A percentile compares a stretch with the other conserved stretches of the same genome.
phyloP scores from a whole-genome alignment of 1,284 basidiomycete genomes.

The Ceratobasidium sp. region DNA sequence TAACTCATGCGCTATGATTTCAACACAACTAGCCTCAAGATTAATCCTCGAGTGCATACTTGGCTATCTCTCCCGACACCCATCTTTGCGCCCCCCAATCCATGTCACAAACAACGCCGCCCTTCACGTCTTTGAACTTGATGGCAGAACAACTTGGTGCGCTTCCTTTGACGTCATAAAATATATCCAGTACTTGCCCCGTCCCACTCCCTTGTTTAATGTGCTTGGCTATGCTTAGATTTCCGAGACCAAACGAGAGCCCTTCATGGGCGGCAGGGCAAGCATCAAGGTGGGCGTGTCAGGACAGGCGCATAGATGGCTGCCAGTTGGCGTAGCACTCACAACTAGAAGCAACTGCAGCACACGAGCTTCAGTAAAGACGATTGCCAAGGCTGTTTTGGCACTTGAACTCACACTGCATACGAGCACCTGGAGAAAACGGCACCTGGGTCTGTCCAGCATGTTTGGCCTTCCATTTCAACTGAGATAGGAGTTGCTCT shows the following conservation, averaged over 20 bases:
- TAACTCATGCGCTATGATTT: no score
- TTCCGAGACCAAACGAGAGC: slow-evolving; percentile 27
- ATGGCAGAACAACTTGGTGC: slow-evolving; percentile 14
- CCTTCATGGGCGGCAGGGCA: no score
- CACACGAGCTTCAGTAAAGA: background rate
- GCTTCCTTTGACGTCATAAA: slow-evolving; percentile 8
- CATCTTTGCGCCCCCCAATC: slow-evolving; percentile 16
- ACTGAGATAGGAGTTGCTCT: slow-evolving; percentile 4
- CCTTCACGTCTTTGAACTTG: slow-evolving; percentile 23
- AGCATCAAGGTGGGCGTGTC: no score
- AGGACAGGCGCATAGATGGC: no score
- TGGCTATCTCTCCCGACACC: slow-evolving; percentile 25
- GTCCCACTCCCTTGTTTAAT: slow-evolving; percentile 9
- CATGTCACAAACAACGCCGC: slow-evolving; percentile 29
- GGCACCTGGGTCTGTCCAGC: slow-evolving; percentile 17
- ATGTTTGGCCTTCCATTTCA: slow-evolving; percentile 26
- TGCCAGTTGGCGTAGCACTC: background rate
- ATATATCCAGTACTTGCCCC: slow-evolving; percentile 8
- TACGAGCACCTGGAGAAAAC: slow-evolving; percentile 23
- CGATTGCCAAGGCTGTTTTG: no score
- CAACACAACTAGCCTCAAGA: no score
- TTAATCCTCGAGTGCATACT: slow-evolving; percentile 8
- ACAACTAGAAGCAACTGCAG: background rate
- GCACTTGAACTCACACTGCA: slow-evolving; percentile 17
- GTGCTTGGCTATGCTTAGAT: slow-evolving; percentile 16